Base-by-base conservation (phyloP, 371 early-diverging fungal species). In the Mucor racemosus region DNA sequence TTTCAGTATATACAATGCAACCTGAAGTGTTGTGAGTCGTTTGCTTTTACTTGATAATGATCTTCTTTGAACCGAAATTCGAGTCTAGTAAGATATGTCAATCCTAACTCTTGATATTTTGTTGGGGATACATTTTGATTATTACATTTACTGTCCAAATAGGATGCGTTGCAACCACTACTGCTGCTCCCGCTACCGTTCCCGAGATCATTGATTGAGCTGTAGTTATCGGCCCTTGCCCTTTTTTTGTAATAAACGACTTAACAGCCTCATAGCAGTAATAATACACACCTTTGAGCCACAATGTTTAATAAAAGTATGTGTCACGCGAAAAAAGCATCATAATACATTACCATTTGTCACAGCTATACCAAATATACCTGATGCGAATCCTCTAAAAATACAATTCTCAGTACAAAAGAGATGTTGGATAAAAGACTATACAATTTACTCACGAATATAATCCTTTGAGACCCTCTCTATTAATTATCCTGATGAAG, bases 201-300 rank as follows among this genome's bases (percentile, higher is more conserved):
- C 95, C 92, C 3, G 95, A 86, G 14, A 90, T 70, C 90, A 96
- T 91, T 66, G 85, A 91, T 77, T 97, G 91, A 38, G 82, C 63
- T n/a, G 93, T 91, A 62, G 86, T 86, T 17, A 79, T 76, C 1
- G 88, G 77, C 21, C 26, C 7, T 36, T 57, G 57, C 0, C 36
- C 57, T 17, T 40, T 9, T 13, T 58, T 58, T 38, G 59, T 58
- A 26, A 58, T 7, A 76, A 38, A 9, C 17, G 19, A 10, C 84
- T 96, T 97, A 70, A 91, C 92, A 19, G 88, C 80, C 81, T 97
- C 97, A 70, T 95, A 97, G 76, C 92, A 95, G 81, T 94, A 95
- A 82, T 95, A 95, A 84, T 95, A 95, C 35, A 95, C 87, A 64
- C 81, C 84, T 84, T 31, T n/a, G 26, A 46, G 19, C 17, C 21